Base-by-base conservation (phyloP, 192 early-diverging fungal genomes). In the Gryganskiella cystojenkinii region DNA sequence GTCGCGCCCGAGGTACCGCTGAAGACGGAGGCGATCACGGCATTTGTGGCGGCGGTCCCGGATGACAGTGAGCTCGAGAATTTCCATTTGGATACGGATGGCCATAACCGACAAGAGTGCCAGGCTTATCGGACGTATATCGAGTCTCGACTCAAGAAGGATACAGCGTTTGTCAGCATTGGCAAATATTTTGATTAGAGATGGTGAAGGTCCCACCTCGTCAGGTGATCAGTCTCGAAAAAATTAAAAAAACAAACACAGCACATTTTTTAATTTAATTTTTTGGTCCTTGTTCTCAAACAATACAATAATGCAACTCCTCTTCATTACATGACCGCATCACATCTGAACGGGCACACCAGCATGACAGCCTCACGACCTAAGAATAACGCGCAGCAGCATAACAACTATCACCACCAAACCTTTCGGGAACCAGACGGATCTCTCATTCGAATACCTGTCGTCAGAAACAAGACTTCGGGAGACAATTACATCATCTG, bases 161-260 rank as follows among this genome's bases (percentile, higher is more conserved):
- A 46, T 35, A 70, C 59, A 1, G 68, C 68, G 22, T 28, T 70
- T 2, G 68, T 70, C 10, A 70, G 68, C 68, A 62, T 70, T 20
- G 68, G 68, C 0, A 49, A 59, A 2, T 44, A 70, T 25, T 70
- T 47, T 56, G 61, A 61, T 9, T 13, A 40, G 37, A 40, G 7
- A 40, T 9, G 37, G 13, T n/a, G n/a, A n/a, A n/a, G n/a, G n/a
- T n/a, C n/a, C n/a, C n/a, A n/a, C n/a, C n/a, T n/a, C n/a, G n/a
- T n/a, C n/a, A n/a, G n/a, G n/a, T n/a, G n/a, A n/a, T n/a, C 37
- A 5, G 37, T 40, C 37, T 40, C 37, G 37, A 13, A 9, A 40
- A 5, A 9, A 40, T 40, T 40, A 40, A 40, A 5, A 40, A 13
- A 40, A 5, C 5, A 40, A 40, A 40, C 37, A 5, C 37, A 5